Base-by-base conservation (phyloP, 2,329 filamentous ascomycete genomes). In the Pestalotiopsis sp. region DNA sequence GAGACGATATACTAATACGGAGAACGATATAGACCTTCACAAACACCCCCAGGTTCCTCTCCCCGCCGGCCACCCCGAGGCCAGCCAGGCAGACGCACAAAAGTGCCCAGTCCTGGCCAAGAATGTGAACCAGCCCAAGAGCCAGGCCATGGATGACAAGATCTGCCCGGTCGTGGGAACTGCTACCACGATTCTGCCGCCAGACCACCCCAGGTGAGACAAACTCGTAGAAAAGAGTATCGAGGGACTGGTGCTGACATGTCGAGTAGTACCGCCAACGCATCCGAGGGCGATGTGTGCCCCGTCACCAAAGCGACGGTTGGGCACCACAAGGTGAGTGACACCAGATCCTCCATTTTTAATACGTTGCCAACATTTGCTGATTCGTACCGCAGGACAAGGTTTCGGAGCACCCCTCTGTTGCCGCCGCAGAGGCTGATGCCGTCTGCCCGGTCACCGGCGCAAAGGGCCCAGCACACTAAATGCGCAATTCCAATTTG, bases 151-250 rank as follows among this genome's bases (percentile, higher is more conserved):
- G 80, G 81, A 83, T 72, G 81, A 83, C 73, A 71, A 78, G 57
- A 77, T 83, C 20, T 83, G 81, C 68, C 81, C 81, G 68, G 80
- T 83, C 61, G 80, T 81, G 25, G 81, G 81, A 1, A 79, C 81
- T 57, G 81, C 80, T 5, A 83, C 81, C 7, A 82, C 80, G 4
- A 77, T 83, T 49, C 78, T 83, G 20, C 81, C 81, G 3, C 81
- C 80, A 11, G 74, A 82, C 69, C 81, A 83, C 69, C 81, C 81
- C 1, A 69, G 66, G 61, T 78, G 73, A 59, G 76, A 70, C 70
- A 63, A 62, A 36, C 7, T 20, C 1, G n/a, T 9, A 52, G 45
- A n/a, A 52, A 27, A 4, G 7, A 11, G 56, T 13, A 20, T 17
- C 23, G 52, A 60, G 20, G 36, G 9, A 12, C 36, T 45, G 25